phyloP scores from a whole-genome alignment of 2,329 filamentous ascomycete genomes.

The Fusarium heterosporum region DNA sequence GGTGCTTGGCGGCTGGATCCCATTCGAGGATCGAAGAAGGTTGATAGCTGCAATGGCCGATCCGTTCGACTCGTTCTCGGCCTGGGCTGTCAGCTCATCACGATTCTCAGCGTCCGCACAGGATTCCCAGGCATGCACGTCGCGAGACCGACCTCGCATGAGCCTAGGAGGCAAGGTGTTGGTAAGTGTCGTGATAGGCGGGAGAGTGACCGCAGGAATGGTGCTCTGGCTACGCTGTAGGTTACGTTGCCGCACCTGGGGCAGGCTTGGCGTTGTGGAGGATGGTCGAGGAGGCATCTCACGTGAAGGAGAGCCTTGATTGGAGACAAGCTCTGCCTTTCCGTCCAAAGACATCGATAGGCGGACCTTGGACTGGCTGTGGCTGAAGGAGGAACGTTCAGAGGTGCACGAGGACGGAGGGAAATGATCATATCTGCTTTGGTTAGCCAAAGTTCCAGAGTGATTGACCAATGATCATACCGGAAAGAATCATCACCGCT shows the following conservation, averaged over 20 bases:
- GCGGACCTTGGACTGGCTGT: slow-evolving; percentile 67
- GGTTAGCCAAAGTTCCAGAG: slow-evolving; percentile 12
- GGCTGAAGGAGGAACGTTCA: slow-evolving; percentile 54
- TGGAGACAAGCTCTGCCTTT: slow-evolving; percentile 85
- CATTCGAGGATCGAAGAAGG: slow-evolving; percentile 77
- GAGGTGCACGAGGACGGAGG: slow-evolving; percentile 57
- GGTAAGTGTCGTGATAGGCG: slow-evolving; percentile 66
- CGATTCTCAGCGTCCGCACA: slow-evolving; percentile 85
- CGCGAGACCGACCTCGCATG: slow-evolving; percentile 80
- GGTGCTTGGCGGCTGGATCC: slow-evolving; percentile 64
- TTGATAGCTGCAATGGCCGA: slow-evolving; percentile 86
- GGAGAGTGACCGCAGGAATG: slow-evolving; percentile 67
- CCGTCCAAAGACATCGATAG: slow-evolving; percentile 89
- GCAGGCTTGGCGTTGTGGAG: slow-evolving; percentile 60
- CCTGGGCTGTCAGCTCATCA: slow-evolving; percentile 82
- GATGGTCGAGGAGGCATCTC: slow-evolving; percentile 61
- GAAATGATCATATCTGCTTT: slow-evolving; percentile 58
- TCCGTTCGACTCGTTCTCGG: slow-evolving; percentile 82
- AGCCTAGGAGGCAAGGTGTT: slow-evolving; percentile 66
- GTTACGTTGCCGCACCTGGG: slow-evolving; percentile 61
- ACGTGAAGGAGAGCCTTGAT: slow-evolving; percentile 73
- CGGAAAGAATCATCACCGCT: slow-evolving; percentile 58
- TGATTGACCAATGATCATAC: slow-evolving; percentile 51
- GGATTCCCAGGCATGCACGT: slow-evolving; percentile 91
- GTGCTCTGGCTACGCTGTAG: slow-evolving; percentile 80